phyloP scores from a whole-genome alignment of 495 filamentous ascomycete genomes.

The Arthonia radiata region DNA sequence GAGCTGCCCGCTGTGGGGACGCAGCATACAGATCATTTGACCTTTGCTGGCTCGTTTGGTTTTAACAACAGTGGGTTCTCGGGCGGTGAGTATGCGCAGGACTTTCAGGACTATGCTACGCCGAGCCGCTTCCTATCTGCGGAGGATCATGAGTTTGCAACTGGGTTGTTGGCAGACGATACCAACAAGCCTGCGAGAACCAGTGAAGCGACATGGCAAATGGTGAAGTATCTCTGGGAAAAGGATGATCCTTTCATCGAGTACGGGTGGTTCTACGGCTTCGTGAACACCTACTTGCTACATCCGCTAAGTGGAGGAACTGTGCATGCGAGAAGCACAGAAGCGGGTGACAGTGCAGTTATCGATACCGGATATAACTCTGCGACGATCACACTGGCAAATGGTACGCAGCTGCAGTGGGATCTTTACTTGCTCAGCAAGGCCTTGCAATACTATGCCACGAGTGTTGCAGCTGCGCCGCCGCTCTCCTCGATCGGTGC shows the following conservation, averaged over 20 bases:
- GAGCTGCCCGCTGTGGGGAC: slow-evolving; percentile 16
- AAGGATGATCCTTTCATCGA: neutral
- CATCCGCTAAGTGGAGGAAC: slow-evolving; percentile 25
- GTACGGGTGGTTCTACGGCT: neutral
- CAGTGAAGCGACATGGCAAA: slow-evolving; percentile 26
- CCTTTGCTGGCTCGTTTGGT: slow-evolving; percentile 2
- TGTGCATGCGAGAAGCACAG: slow-evolving; percentile 13
- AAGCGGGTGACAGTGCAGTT: slow-evolving; percentile 10
- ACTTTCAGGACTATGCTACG: slow-evolving; percentile 7
- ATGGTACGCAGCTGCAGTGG: no score
- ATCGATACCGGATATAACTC: slow-evolving; percentile 25
- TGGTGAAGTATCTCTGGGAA: slow-evolving; percentile 15
- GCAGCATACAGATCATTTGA: slow-evolving; percentile 22
- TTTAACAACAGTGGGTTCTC: slow-evolving; percentile 1
- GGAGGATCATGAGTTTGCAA: slow-evolving; percentile 19
- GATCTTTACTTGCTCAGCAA: no score
- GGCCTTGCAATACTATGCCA: no score
- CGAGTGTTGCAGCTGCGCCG: no score
- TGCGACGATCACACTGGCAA: no score
- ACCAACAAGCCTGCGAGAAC: slow-evolving; percentile 17
- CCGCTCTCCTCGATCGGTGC: no score
- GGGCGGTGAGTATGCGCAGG: slow-evolving; percentile 2
- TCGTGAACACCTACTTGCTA: neutral
- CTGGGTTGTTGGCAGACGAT: slow-evolving; percentile 21
- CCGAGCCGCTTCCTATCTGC: slow-evolving; percentile 13